Percentiles rank a stretch among this genome's conserved stretches.
Conservation (phyloP, 2,329 filamentous ascomycete species). For the Colletotrichum plurivorum region DNA sequence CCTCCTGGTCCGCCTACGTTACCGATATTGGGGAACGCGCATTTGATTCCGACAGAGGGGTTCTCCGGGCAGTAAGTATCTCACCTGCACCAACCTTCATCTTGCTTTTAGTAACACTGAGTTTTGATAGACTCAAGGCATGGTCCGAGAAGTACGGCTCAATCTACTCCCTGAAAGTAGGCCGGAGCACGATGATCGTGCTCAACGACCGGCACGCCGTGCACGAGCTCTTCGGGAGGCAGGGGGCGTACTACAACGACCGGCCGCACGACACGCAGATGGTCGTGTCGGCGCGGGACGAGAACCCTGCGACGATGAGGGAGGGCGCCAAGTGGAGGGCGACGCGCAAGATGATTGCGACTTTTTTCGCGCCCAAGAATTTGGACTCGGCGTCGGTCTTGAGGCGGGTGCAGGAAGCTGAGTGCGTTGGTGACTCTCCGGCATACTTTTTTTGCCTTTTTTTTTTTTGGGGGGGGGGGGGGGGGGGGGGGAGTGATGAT, state of each 20-base stretch:
- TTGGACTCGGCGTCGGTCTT: slow-evolving; percentile 57
- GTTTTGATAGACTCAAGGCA: slow-evolving; percentile 55
- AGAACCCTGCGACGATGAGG: slow-evolving; percentile 52
- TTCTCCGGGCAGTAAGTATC: slow-evolving; percentile 30
- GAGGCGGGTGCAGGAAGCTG: slow-evolving; percentile 59
- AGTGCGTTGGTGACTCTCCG: slow-evolving; percentile 47
- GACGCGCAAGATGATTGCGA: slow-evolving; percentile 60
- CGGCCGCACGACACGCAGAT: slow-evolving; percentile 48
- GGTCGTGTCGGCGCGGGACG: neutral
- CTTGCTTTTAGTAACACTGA: neutral
- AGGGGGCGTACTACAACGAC: slow-evolving; percentile 57
- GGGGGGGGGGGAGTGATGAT: no score
- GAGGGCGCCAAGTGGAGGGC: slow-evolving; percentile 61
- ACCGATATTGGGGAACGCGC: slow-evolving; percentile 58
- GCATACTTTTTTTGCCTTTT: no score
- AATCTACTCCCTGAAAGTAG: slow-evolving; percentile 59
- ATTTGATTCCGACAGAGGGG: slow-evolving; percentile 41
- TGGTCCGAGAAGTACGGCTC: slow-evolving; percentile 61
- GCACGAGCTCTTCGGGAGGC: slow-evolving; percentile 61
- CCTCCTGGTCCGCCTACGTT: slow-evolving; percentile 54
- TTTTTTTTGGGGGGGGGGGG: no score
- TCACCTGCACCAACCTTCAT: no score
- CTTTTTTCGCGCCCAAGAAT: slow-evolving; percentile 59
- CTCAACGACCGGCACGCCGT: slow-evolving; percentile 56
- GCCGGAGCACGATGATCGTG: slow-evolving; percentile 55